Conservation (phyloP, 495 filamentous ascomycete genomes). For the Xylaria sp. region DNA sequence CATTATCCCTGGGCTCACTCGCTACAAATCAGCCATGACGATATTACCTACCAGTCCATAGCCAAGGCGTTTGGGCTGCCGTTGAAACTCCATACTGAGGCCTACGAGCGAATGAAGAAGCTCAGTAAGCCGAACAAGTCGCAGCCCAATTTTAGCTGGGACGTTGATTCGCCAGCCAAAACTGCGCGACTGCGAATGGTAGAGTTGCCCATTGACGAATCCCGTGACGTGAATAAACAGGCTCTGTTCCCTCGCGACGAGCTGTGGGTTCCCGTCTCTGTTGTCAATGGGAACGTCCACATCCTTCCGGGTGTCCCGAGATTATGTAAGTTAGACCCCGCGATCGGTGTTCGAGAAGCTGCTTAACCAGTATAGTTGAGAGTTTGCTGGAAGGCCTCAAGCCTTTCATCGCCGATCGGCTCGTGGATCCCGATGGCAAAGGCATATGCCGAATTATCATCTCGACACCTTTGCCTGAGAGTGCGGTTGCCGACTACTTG, state of each 20-base stretch:
- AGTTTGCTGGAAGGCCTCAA: conserved; percentile 77
- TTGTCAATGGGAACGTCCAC: conserved; percentile 92
- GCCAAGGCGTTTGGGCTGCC: conserved; percentile 84
- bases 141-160: conserved; percentile 83
- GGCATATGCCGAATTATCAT: conserved; percentile 79
- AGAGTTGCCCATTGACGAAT: conserved; percentile 76
- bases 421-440: conserved; percentile 80
- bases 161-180: conserved; percentile 76
- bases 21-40: conserved; percentile 76
- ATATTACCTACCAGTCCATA: conserved; percentile 95
- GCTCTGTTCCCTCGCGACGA: conserved; percentile 79
- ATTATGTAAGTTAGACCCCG: conserved; percentile 59
- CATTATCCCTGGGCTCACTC: conserved; percentile 29
- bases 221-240: conserved; percentile 64
- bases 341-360: neutral
- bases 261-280: conserved; percentile 86
- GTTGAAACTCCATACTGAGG: conserved; percentile 74
- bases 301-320: conserved; percentile 90
- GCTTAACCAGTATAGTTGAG: conserved; percentile 57
- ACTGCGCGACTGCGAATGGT: conserved; percentile 90
- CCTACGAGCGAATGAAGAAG: conserved; percentile 81
- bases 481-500: conserved; percentile 80
- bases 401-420: conserved; percentile 67
- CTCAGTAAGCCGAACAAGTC: conserved; percentile 74
- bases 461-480: conserved; percentile 87